Base-by-base conservation (phyloP, 2,329 filamentous ascomycete genomes). In the Arthrobotrys conoides region DNA sequence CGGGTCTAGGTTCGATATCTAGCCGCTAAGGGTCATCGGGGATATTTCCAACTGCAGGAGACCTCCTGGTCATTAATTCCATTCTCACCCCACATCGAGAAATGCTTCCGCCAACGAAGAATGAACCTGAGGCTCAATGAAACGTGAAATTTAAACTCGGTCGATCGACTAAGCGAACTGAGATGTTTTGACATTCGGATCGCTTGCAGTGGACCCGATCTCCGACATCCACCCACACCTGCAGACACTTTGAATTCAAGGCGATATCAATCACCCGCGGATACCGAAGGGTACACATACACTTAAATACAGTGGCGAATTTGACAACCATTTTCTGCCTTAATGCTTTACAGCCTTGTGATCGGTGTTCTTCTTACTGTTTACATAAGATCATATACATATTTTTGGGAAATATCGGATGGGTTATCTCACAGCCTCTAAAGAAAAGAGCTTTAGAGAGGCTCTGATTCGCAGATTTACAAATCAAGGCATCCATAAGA, bases 141-240 rank as follows among this genome's bases (percentile, higher is more conserved):
- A 78, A 72, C 49, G 27, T 44, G 46, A 67, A 63, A 59, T 57
- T 72, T 71, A 72, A 76, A 68, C 64, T 72, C 22, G 14, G 68
- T 69, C 36, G 75, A 78, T 72, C 68, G 57, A 71, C 49, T 72
- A 78, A 78, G 68, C 75, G 67, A 71, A 71, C 36, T 48, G 36
- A 66, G 44, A 70, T 70, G 33, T 68, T 41, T 51, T 71, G 53
- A 59, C 67, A 67, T 63, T 77, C 73, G 73, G 73, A 71, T 77
- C 61, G 73, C 61, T 77, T 77, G 49, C 49, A 71, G 51, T 44
- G 4, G 67, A 61, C 66, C 41, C 61, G 66, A 51, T 70, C n/a
- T 66, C 64, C 46, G 33, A 51, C 71, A 53, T 30, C 63, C 57
- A 65, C 66, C 27, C 72, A 77, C 38, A 49, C 46, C 33, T 36